A percentile compares a stretch with the other conserved stretches of the same genome.
Conservation (phyloP, 2,329 filamentous ascomycete genomes). For the Sporothrix euskadiensis region DNA sequence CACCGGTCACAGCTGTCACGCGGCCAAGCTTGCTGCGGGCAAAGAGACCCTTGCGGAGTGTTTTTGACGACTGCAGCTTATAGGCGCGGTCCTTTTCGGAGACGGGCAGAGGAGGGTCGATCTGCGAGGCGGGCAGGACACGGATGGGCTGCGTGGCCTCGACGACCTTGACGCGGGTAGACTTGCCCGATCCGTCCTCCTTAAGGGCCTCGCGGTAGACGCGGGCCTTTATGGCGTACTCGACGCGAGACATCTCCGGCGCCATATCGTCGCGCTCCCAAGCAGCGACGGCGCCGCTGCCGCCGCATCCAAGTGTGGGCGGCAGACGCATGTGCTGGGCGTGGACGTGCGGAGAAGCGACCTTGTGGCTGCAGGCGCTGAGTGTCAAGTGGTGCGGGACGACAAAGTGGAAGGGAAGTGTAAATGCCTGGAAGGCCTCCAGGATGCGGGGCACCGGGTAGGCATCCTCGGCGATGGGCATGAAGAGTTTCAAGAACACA, state of each 20-base stretch:
- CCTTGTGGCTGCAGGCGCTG: slow-evolving; percentile 55
- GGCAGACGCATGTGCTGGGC: slow-evolving; percentile 58
- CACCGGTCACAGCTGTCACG: slow-evolving; percentile 46
- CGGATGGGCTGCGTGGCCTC: slow-evolving; percentile 45
- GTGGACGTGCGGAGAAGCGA: slow-evolving; percentile 48
- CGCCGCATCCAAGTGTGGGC: slow-evolving; percentile 44
- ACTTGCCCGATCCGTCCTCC: slow-evolving; percentile 25
- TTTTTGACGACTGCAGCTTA: slow-evolving; percentile 53
- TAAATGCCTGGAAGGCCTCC: slow-evolving; percentile 51
- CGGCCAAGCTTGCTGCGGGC: slow-evolving; percentile 51
- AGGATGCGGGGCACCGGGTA: slow-evolving; percentile 53
- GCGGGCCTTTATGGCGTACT: slow-evolving; percentile 55
- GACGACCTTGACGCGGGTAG: slow-evolving; percentile 35
- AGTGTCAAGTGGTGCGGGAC: slow-evolving; percentile 60
- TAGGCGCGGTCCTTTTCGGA: slow-evolving; percentile 52
- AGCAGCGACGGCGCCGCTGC: slow-evolving; percentile 31
- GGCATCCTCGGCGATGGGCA: slow-evolving; percentile 52
- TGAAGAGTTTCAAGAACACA: slow-evolving; percentile 57
- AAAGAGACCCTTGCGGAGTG: slow-evolving; percentile 55
- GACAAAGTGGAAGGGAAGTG: slow-evolving; percentile 60
- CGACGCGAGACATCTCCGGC: slow-evolving; percentile 55
- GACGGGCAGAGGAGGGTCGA: slow-evolving; percentile 55
- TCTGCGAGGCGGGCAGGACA: slow-evolving; percentile 53
- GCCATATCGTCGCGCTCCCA: slow-evolving; percentile 58
- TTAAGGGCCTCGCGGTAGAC: slow-evolving; percentile 37